Base-by-base conservation (phyloP, 495 filamentous ascomycete species). In the Cairneyella variabilis region DNA sequence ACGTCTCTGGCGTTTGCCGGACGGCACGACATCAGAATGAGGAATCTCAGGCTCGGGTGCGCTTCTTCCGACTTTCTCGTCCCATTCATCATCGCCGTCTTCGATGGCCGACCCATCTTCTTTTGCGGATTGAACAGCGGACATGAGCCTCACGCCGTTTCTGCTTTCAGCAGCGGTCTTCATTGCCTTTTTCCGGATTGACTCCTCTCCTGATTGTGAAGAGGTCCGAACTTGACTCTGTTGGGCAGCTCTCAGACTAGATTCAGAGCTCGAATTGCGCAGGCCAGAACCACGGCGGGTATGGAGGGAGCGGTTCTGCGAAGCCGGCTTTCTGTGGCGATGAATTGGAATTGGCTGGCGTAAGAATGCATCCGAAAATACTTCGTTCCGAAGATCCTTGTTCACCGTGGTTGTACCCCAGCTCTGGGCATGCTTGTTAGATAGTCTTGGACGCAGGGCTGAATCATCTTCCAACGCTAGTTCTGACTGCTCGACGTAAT, bases 401-500 rank as follows among this genome's bases (percentile, higher is more conserved):
- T 98, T 98, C 18, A 97, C 88, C 17, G 83, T 92, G 2, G 93
- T 98, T n/a, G 90, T 89, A 11, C 93, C 93, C 95, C 90, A 97
- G 66, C 88, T 92, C 51, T 82, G 78, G n/a, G 76, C 73, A 57
- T 75, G 74, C 14, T 73, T 72, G 10, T 76, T 71, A n/a, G 70
- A 68, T 32, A 78, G 51, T 16, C 54, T 64, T 10, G 76, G 76
- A 5, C 76, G 70, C 18, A 56, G 38, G 3, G 30, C 11, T 18
- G 27, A 11, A 40, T 48, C 46, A 27, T 20, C 34, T 16, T 21
- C 11, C 16, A 7, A 16, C 26, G 7, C 44, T 12, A 23, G 14
- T 11, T 9, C 12, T 25, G 25, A n/a, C 16, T 34, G 44, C n/a
- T 26, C 10, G 20, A 14, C 3, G 5, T 20, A 16, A 25, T 3